Evolutionary conservation across 495 filamentous ascomycete genomes (phyloP), one percentile per base, ranked within the genome.

Genomic region (Hyphodiscus hymeniophilus): DNA sequence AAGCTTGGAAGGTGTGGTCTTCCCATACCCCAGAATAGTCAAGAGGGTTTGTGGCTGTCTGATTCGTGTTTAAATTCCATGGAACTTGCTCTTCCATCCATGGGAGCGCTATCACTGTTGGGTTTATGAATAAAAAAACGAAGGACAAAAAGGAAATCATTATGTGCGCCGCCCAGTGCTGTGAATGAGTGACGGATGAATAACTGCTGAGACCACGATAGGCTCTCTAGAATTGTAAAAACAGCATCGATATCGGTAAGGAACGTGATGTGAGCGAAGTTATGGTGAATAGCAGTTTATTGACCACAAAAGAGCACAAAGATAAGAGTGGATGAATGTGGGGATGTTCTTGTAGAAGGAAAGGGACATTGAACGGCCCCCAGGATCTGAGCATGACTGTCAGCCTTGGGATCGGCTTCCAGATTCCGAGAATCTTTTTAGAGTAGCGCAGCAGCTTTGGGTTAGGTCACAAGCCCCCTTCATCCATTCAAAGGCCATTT

Each of bases 1-100:
- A 85, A 0, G 73, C 69, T 12, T 58, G 56, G 54, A 77, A 84
- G 7, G 50, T 56, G 52, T 79, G 74, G 42, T 73, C 66, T 12
- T 67, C 61, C 72, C 83, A 84, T 62, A 69, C 56, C 11, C 77
- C 77, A 57, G 65, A 72, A 62, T 87, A 87, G 24, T 87, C 70
- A 12, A 77, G 63, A 1, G 82, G 80, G 36, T 68, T 57, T 15
- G 53, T 67, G 7, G 83, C 80, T n/a, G 66, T 58, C 48, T 72
- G 55, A 60, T 85, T 84, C 26, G 69, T 67, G 55, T 86, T 86
- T 47, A 85, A 64, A 35, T 28, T 28, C 26, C 26, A 28, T 12
- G 26, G 23, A 41, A 84, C 85, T 38, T 81, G 60, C 7, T 65
- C 52, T 24, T 75, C 66, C 42, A 80, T 74, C 54, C 77, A 84